Evolutionary conservation across 1,139 yeast genomes (phyloP), one percentile per base, ranked within the genome.

Genomic region (Geotrichum australiense): DNA sequence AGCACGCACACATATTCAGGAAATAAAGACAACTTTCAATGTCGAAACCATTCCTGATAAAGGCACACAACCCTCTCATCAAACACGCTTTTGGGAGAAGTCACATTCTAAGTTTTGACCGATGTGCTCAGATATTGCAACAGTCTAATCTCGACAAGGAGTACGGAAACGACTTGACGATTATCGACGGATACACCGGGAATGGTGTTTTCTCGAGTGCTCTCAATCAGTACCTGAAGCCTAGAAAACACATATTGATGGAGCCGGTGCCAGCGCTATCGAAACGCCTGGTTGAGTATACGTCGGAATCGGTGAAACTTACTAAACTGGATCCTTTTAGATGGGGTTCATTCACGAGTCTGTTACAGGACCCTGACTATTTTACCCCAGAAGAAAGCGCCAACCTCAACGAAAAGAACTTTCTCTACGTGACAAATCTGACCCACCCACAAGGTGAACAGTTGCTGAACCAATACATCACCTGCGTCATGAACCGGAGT

Each of bases 401-500:
- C 81, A 0, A 56, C 54, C 7, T 45, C 47, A 1, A 66, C 70
- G 49, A 50, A 70, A 57, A 73, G 39, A 73, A 76, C 39, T 61
- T 89, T 12, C 61, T 89, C 29, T 65, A 83, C 23, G 66, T 78
- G 2, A 94, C 80, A 1, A 81, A 83, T 56, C 66, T 83, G 37
- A 68, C 84, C 0, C 68, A 71, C 25, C 61, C 66, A 21, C 70
- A 66, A 45, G 86, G 86, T 5, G 94, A 83, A 57, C 75, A 80
- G 36, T 68, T 84, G 20, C 61, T 81, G 28, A 80, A 84, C 37
- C 95, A 86, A 62, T 83, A 89, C 78, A 60, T 83, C 24, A 71
- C 71, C 52, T 83, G 94, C 58, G 66, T 80, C 33, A 77, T 74
- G 1, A 72, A 80, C 56, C 69, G 73, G 39, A 83, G 82, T 54